phyloP scores from a whole-genome alignment of 495 filamentous ascomycete species.

The Amorphotheca resinae region DNA sequence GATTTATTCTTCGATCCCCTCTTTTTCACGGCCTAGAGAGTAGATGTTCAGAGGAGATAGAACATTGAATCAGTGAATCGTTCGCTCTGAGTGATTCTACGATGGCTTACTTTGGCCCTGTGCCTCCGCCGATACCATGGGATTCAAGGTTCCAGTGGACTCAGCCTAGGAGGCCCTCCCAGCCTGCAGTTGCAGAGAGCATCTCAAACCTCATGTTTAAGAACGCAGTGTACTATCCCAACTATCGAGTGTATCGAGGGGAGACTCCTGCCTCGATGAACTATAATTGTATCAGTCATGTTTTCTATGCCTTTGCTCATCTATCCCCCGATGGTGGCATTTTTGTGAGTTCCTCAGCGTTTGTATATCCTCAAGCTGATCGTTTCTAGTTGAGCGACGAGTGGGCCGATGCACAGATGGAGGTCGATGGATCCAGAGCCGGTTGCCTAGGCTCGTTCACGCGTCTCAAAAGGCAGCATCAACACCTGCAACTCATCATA shows the following conservation, averaged over 20 bases:
- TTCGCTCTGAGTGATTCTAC: too few species aligned
- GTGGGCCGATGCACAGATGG: conserved; percentile 68
- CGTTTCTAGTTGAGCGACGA: conserved; percentile 66
- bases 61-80: too few species aligned
- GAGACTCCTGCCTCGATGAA: conserved; percentile 69
- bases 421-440: conserved; percentile 63
- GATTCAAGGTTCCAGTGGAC: conserved; percentile 5
- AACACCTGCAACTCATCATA: conserved; percentile 65
- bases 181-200: conserved; percentile 15
- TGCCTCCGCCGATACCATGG: conserved; percentile 14
- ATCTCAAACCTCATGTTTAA: conserved; percentile 35
- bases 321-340: conserved; percentile 69
- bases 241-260: conserved; percentile 66
- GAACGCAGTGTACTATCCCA: conserved; percentile 88
- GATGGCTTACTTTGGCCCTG: conserved; percentile 11
- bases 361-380: conserved; percentile 10
- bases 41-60: too few species aligned
- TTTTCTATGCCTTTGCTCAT: conserved; percentile 87
- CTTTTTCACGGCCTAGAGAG: too few species aligned
- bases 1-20: too few species aligned
- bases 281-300: conserved; percentile 47
- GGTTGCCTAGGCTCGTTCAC: conserved; percentile 70
- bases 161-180: conserved; percentile 11
- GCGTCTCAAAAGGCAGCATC: conserved; percentile 60
- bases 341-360: conserved; percentile 44